Base-by-base conservation (phyloP, 129 eudicot species). In the Lonicera japonica region DNA sequence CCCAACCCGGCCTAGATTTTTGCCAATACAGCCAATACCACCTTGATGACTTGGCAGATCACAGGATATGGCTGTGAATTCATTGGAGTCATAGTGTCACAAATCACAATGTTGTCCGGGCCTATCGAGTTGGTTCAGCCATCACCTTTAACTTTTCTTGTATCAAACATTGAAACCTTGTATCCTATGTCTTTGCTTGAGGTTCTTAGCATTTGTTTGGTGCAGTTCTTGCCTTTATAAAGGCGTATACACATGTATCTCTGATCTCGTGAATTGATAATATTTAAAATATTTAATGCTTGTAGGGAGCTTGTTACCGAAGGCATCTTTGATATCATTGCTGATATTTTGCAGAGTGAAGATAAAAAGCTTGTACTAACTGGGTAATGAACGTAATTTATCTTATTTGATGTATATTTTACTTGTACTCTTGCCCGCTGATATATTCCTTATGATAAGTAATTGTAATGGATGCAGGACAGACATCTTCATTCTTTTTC, bases 401-500 rank as follows among this genome's bases (percentile, higher is more conserved):
- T 38, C 62, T 59, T 19, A 51, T 23, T 43, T 5, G 38, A 38
- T 34, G 43, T 57, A 22, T 13, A 16, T 39, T 41, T 46, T 9
- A 6, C 21, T 54, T 66, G 56, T 52, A 12, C 3, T 1, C 36
- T 23, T 43, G 18, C 19, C 55, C 41, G 5, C 47, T 51, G 60
- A 19, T 20, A 25, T 64, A 70, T 50, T 62, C 45, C 57, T 65
- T 45, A 66, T 65, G 53, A 29, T 68, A 56, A 41, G 38, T 68
- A 56, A 54, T 55, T 65, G 29, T 77, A 23, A 79, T 82, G 94
- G 79, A 63, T 87, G 90, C 96, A 91, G 98, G 91, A 83, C 88
- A 84, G 98, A 91, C 89, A 91, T 91, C 75, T 94, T 91, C 69
- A 75, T 87, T 72, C 86, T 84, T 68, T 79, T 84, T 70, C 73